Conservation (phyloP, 2,329 filamentous ascomycete genomes). For the Aspergillus ibericus region DNA sequence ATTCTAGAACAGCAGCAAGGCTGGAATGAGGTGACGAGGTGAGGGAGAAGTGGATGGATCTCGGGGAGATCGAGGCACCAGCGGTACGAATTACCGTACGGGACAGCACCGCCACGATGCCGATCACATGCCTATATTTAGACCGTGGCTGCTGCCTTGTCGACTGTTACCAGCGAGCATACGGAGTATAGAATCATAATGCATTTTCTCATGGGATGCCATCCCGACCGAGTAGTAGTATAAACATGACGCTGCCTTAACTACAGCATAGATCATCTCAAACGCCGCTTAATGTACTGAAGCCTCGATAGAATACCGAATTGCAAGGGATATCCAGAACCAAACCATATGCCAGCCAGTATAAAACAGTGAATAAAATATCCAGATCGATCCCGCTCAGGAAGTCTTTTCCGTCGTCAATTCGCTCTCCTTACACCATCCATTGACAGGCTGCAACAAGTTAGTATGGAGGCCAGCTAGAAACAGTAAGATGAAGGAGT, state of each 20-base stretch:
- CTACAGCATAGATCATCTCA: not conserved
- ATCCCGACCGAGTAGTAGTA: not conserved
- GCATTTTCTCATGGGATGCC: not conserved
- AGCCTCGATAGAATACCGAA: not conserved
- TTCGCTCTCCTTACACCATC: constrained; percentile 46
- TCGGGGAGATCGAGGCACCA: not conserved
- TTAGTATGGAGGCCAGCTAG: too few relatives aligned
- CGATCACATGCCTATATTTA: constrained; percentile 1
- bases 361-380: not conserved
- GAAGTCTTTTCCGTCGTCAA: constrained; percentile 12
- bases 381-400: not conserved
- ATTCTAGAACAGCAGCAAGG: not conserved
- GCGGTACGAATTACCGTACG: not conserved
- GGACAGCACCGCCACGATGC: not conserved
- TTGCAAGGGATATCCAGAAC: not conserved
- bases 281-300: not conserved
- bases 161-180: too few relatives aligned
- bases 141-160: too few relatives aligned
- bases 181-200: constrained; percentile 3
- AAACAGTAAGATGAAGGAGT: not conserved
- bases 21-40: not conserved
- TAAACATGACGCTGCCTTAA: not conserved
- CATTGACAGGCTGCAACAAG: constrained; percentile 40
- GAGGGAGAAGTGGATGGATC: not conserved
- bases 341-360: not conserved